These are phyloP conservation scores for Trichophaea hybrida DNA, from an alignment of 2,329 filamentous ascomycete genomes.

Conservation along the genomic window DNA sequence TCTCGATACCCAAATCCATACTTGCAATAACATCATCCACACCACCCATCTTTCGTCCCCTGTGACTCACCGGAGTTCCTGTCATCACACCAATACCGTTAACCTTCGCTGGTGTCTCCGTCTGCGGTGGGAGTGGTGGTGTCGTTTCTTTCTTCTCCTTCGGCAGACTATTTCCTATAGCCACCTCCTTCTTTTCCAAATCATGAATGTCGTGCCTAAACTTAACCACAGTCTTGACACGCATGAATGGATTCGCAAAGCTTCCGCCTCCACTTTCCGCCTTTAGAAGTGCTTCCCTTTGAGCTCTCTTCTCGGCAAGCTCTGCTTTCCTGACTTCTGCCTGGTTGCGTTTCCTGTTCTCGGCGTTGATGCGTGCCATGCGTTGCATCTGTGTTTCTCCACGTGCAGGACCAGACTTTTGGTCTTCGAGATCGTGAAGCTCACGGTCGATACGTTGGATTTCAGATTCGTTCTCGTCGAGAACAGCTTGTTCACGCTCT, in stretches of 20 bases:
- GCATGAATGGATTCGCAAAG: slow-evolving; percentile 38
- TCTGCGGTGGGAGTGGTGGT: neutral
- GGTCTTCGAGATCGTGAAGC: slow-evolving; percentile 48
- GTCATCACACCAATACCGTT: slow-evolving; percentile 22
- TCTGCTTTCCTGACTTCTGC: slow-evolving; percentile 85
- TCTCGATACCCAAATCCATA: slow-evolving; percentile 80
- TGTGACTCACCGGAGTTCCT: neutral
- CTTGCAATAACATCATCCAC: slow-evolving; percentile 78
- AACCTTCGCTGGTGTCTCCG: slow-evolving; percentile 9
- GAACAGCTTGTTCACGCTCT: slow-evolving; percentile 52
- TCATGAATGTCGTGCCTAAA: slow-evolving; percentile 51
- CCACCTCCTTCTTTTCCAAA: slow-evolving; percentile 33
- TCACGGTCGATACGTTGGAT: slow-evolving; percentile 41
- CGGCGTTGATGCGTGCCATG: slow-evolving; percentile 65
- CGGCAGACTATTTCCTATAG: neutral
- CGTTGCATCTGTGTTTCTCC: slow-evolving; percentile 57
- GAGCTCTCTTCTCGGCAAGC: slow-evolving; percentile 59
- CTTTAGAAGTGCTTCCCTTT: slow-evolving; percentile 47
- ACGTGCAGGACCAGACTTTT: slow-evolving; percentile 36
- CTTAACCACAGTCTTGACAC: slow-evolving; percentile 52
- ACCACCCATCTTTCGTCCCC: slow-evolving; percentile 29
- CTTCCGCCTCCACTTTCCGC: slow-evolving; percentile 38
- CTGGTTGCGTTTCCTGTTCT: slow-evolving; percentile 71
- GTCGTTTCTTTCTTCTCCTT: neutral
- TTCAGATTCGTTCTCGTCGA: slow-evolving; percentile 40